Percentiles rank a stretch among this genome's conserved stretches.
These are phyloP conservation scores for Vitis hybrid DNA, from an alignment of 177 flowering plant genomes.

Conservation along the genomic window DNA sequence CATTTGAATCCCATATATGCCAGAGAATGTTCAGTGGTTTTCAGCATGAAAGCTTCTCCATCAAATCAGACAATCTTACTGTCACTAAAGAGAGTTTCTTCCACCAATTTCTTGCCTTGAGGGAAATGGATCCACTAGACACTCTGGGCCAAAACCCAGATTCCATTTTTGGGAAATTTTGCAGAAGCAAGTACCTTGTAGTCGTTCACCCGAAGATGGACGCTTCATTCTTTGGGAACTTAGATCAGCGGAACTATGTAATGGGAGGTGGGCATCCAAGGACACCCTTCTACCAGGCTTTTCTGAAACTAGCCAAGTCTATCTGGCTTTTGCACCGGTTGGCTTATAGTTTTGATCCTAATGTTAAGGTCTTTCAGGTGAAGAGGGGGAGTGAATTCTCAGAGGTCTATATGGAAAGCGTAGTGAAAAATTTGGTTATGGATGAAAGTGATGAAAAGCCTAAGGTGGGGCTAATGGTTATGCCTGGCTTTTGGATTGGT, in stretches of 20 bases:
- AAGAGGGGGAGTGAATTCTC: conserved; percentile 79
- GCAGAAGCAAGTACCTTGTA: conserved; percentile 72
- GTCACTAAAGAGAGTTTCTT: conserved; percentile 65
- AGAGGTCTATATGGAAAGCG: conserved; percentile 88
- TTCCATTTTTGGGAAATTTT: conserved; percentile 75
- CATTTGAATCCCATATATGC: conserved; percentile 90
- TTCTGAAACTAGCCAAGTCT: conserved; percentile 81
- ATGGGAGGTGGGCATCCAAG: conserved; percentile 87
- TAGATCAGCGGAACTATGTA: conserved; percentile 80
- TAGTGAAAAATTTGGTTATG: conserved; percentile 57
- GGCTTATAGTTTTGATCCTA: conserved; percentile 79
- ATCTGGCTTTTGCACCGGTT: conserved; percentile 90
- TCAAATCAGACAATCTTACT: conserved; percentile 40
- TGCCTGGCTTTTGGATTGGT: conserved; percentile 88
- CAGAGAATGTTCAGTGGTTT: conserved; percentile 89
- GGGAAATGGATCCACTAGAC: conserved; percentile 83
- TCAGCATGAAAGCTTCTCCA: conserved; percentile 67
- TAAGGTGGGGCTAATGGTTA: conserved; percentile 84
- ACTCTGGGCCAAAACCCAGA: conserved; percentile 80
- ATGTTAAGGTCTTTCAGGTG: conserved; percentile 77
- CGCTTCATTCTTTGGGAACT: conserved; percentile 84
- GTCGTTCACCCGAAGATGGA: conserved; percentile 94
- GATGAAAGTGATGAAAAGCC: conserved; percentile 55
- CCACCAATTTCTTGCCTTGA: conserved; percentile 73
- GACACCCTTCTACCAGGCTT: conserved; percentile 90